Conservation (phyloP, 495 filamentous ascomycete genomes). For the Penicillium chermesinum region DNA sequence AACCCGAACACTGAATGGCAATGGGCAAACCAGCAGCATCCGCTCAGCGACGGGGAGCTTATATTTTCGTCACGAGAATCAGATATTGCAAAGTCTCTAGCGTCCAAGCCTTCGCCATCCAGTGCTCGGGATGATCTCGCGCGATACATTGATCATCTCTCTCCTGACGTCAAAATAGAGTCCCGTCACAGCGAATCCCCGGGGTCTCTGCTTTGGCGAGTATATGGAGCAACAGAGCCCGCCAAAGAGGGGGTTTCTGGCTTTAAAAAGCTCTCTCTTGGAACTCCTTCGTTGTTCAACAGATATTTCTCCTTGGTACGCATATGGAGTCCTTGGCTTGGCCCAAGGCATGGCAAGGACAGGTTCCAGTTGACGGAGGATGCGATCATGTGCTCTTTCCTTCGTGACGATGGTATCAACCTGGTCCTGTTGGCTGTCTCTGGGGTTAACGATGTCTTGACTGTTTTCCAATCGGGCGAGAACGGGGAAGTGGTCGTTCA, state of each 20-base stretch:
- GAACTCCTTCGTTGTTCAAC: constrained; percentile 50
- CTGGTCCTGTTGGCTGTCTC: constrained; percentile 80
- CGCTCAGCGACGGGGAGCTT: constrained; percentile 57
- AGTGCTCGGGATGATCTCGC: constrained; percentile 41
- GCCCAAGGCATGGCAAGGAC: constrained; percentile 72
- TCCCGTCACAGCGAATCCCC: constrained; percentile 61
- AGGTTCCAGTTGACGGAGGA: constrained; percentile 66
- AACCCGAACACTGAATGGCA: constrained; percentile 55
- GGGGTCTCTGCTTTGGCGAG: constrained; percentile 63
- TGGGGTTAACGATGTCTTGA: constrained; percentile 66
- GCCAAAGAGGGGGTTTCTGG: constrained; percentile 54
- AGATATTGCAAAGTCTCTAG: neutral
- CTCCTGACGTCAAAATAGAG: constrained; percentile 52
- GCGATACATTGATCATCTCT: constrained; percentile 57
- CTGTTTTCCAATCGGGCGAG: constrained; percentile 60
- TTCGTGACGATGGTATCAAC: constrained; percentile 67
- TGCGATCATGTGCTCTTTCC: constrained; percentile 74
- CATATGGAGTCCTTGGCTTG: constrained; percentile 80
- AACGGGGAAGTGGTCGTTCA: constrained; percentile 63
- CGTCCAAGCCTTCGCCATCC: constrained; percentile 9
- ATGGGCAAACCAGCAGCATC: constrained; percentile 66
- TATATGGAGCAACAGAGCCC: constrained; percentile 51
- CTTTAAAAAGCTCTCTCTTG: constrained; percentile 53
- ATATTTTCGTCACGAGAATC: constrained; percentile 26
- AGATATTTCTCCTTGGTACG: constrained; percentile 76